These are phyloP conservation scores for Talaromyces sp. DNA, from an alignment of 2,329 filamentous ascomycete genomes.

Conservation along the genomic window DNA sequence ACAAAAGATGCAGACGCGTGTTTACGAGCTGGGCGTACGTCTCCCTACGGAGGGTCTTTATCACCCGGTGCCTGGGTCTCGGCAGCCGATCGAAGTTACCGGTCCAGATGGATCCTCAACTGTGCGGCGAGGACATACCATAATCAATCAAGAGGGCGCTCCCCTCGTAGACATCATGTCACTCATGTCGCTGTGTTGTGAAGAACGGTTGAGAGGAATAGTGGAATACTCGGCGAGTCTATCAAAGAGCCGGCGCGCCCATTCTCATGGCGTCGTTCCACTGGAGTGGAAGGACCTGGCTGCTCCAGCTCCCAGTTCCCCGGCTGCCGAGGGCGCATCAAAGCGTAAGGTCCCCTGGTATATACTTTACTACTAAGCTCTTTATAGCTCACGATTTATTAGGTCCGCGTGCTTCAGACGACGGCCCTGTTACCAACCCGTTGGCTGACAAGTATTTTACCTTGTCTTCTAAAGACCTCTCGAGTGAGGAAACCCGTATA, in stretches of 20 bases:
- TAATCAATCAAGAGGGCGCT: constrained; percentile 63
- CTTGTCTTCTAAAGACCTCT: constrained; percentile 60
- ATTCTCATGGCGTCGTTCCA: constrained; percentile 73
- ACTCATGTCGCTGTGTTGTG: constrained; percentile 73
- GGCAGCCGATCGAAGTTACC: constrained; percentile 43
- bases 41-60: constrained; percentile 53
- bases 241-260: constrained; percentile 65
- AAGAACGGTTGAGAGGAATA: constrained; percentile 69
- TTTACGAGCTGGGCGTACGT: constrained; percentile 53
- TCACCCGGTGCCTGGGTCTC: constrained; percentile 37
- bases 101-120: constrained; percentile 60
- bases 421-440: constrained; percentile 37
- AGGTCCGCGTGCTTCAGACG: constrained; percentile 34
- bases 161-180: constrained; percentile 76
- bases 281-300: constrained; percentile 71
- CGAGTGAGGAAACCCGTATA: constrained; percentile 66
- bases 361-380: not conserved
- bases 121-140: constrained; percentile 59
- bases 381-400: not conserved
- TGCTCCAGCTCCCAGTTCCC: constrained; percentile 28
- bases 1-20: constrained; percentile 51
- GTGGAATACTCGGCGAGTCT: constrained; percentile 71
- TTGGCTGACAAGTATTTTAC: constrained; percentile 52
- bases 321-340: constrained; percentile 23
- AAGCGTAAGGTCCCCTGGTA: constrained; percentile 31